Evolutionary conservation across 2,329 filamentous ascomycete species (phyloP).

Genomic region (Paracorniculantispora psalliotae): DNA sequence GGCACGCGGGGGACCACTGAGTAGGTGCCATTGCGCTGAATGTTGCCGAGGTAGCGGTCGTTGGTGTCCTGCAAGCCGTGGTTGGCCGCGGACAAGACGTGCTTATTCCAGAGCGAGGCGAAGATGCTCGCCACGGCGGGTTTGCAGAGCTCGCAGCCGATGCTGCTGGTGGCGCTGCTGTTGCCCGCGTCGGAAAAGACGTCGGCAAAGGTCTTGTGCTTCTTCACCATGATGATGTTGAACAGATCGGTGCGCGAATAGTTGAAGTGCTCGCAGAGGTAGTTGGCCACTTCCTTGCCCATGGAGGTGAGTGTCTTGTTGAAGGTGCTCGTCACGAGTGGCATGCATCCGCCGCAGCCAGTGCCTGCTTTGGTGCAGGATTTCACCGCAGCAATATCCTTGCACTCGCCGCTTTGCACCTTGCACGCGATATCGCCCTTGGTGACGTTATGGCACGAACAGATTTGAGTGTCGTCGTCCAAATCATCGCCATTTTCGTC

Average conservation of each 20-base stretch:
- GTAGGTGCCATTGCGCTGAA: slow-evolving; percentile 87
- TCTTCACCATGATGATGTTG: slow-evolving; percentile 80
- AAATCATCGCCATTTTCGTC: slow-evolving; percentile 74
- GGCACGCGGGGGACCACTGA: slow-evolving; percentile 80
- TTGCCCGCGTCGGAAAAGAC: slow-evolving; percentile 77
- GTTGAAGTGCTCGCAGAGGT: slow-evolving; percentile 78
- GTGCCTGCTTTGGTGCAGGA: slow-evolving; percentile 88
- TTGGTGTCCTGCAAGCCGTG: slow-evolving; percentile 87
- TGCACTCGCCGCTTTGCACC: slow-evolving; percentile 75
- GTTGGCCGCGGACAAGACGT: slow-evolving; percentile 66
- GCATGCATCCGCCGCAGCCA: slow-evolving; percentile 86
- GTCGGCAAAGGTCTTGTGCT: slow-evolving; percentile 63
- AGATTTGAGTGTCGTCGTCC: slow-evolving; percentile 81
- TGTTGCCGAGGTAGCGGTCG: slow-evolving; percentile 81
- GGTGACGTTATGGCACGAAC: slow-evolving; percentile 87
- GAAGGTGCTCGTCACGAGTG: slow-evolving; percentile 83
- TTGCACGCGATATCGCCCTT: slow-evolving; percentile 72
- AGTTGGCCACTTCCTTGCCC: slow-evolving; percentile 82
- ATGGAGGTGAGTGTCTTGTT: slow-evolving; percentile 81
- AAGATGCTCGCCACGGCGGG: slow-evolving; percentile 77
- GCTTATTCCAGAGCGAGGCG: slow-evolving; percentile 75
- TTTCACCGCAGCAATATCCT: slow-evolving; percentile 77
- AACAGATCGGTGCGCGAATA: slow-evolving; percentile 85
- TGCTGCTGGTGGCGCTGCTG: slow-evolving; percentile 38
- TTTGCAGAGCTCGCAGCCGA: slow-evolving; percentile 81